Percentiles rank a stretch among this genome's conserved stretches.
These are phyloP conservation scores for Mycosphaerella sp. DNA, from an alignment of 2,329 filamentous ascomycete genomes.

Conservation along the genomic window DNA sequence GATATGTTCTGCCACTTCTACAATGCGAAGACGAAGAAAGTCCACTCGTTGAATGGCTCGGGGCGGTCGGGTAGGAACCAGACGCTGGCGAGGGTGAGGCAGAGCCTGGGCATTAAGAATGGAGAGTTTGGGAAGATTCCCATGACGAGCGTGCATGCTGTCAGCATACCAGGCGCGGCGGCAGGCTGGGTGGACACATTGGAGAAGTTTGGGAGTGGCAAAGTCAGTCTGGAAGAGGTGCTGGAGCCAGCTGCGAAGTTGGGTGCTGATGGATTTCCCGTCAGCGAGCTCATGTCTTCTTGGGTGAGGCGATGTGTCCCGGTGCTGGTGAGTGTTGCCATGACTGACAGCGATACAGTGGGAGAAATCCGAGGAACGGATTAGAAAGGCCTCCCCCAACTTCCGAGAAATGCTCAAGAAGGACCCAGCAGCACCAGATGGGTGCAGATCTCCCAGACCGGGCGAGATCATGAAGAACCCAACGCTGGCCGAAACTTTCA, in stretches of 20 bases:
- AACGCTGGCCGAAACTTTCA: slow-evolving; percentile 73
- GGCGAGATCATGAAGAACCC: slow-evolving; percentile 90
- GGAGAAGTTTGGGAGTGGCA: slow-evolving; percentile 83
- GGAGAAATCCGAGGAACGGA: slow-evolving; percentile 55
- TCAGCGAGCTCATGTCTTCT: slow-evolving; percentile 68
- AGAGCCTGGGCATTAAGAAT: slow-evolving; percentile 60
- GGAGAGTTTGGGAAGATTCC: slow-evolving; percentile 59
- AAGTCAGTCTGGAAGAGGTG: slow-evolving; percentile 68
- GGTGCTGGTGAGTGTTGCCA: background rate
- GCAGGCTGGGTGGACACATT: slow-evolving; percentile 91
- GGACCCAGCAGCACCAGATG: slow-evolving; percentile 60
- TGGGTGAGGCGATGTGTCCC: slow-evolving; percentile 52
- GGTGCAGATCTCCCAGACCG: slow-evolving; percentile 65
- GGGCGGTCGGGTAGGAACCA: slow-evolving; percentile 69
- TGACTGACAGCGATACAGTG: slow-evolving; percentile 52
- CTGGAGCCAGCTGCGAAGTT: slow-evolving; percentile 76
- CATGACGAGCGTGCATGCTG: slow-evolving; percentile 67
- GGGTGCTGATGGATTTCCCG: slow-evolving; percentile 82
- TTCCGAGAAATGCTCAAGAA: slow-evolving; percentile 79
- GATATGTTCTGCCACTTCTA: slow-evolving; percentile 97
- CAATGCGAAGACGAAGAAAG: slow-evolving; percentile 71
- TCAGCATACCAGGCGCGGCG: slow-evolving; percentile 82
- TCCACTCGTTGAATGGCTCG: slow-evolving; percentile 85
- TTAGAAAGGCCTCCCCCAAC: slow-evolving; percentile 76
- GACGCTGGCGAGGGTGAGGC: slow-evolving; percentile 64